Base-by-base conservation (phyloP, 2,329 filamentous ascomycete genomes). In the Trichoderma sp. region DNA sequence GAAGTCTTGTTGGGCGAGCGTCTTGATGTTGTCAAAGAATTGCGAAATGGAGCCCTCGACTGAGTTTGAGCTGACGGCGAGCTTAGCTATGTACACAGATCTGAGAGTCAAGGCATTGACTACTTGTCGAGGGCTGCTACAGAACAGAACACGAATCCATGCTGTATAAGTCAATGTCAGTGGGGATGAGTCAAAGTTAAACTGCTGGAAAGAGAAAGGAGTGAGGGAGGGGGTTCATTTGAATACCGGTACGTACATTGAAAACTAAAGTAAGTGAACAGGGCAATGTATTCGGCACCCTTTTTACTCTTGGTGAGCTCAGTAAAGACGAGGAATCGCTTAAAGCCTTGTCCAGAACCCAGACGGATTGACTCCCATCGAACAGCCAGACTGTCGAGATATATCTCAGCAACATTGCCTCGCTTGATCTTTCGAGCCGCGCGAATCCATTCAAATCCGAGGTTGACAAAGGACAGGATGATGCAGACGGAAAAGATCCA, bases 401-500 rank as follows among this genome's bases (percentile, higher is more conserved):
- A 99, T 77, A 91, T 94, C 76, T 97, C 92, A 5, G 93, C 93
- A 48, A 98, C 91, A 71, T 94, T 93, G 66, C 92, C 92, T 68
- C 92, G 88, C 72, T 84, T 89, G 78, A 98, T 96, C 60, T 96
- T 92, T 54, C 90, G 89, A 70, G 90, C 81, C 29, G 94, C 93
- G 64, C 91, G 88, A 57, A 96, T 76, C 81, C 92, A 93, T 78
- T 97, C 92, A 74, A 91, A 95, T 17, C 81, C 84, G 32, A 96
- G 85, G 72, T 98, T 92, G 71, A 93, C 82, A 78, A 94, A 94
- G 10, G 94, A 98, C 39, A 95, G 84, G 71, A 98, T 90, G 76
- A 99, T 98, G 78, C 94, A 97, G 67, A 88, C 87, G 32, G 92
- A 91, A 77, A 98, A 99, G 77, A 99, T 94, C 93, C 94, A 97